A percentile compares a stretch with the other conserved stretches of the same genome.
Conservation (phyloP, 163 green algal species). For the Scenedesmus sp. region DNA sequence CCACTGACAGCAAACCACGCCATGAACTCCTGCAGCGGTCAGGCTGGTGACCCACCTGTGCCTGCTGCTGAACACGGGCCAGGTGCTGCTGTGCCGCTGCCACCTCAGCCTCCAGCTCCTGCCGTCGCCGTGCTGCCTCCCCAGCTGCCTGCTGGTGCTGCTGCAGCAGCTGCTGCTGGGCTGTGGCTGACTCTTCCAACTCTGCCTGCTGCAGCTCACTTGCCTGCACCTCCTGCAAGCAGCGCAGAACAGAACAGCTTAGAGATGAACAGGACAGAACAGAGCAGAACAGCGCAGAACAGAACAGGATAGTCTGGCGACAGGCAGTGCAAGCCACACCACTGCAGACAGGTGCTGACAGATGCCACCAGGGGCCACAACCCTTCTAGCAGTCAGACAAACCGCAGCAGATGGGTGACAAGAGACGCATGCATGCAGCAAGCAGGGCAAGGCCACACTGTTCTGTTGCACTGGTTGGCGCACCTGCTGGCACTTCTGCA, state of each 20-base stretch:
- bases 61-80: background rate
- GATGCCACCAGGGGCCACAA: background rate
- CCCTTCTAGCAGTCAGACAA: background rate
- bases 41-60: background rate
- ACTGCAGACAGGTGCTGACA: background rate
- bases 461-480: background rate
- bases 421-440: background rate
- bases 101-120: constrained; percentile 1
- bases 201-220: constrained; percentile 50
- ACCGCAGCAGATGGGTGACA: background rate
- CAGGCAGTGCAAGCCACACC: background rate
- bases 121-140: background rate
- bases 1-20: background rate
- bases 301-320: background rate
- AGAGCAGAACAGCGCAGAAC: background rate
- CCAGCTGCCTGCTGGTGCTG: constrained; percentile 8
- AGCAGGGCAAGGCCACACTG: background rate
- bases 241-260: background rate
- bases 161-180: background rate
- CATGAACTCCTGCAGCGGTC: background rate
- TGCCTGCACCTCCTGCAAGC: constrained; percentile 28
- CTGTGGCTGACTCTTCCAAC: constrained; percentile 36
- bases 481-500: constrained; percentile 49
- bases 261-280: background rate
- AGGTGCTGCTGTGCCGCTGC: constrained; percentile 33